These are phyloP conservation scores for Chamaenerion angustifolium DNA, from an alignment of 345 rosid genomes.

Conservation along the genomic window DNA sequence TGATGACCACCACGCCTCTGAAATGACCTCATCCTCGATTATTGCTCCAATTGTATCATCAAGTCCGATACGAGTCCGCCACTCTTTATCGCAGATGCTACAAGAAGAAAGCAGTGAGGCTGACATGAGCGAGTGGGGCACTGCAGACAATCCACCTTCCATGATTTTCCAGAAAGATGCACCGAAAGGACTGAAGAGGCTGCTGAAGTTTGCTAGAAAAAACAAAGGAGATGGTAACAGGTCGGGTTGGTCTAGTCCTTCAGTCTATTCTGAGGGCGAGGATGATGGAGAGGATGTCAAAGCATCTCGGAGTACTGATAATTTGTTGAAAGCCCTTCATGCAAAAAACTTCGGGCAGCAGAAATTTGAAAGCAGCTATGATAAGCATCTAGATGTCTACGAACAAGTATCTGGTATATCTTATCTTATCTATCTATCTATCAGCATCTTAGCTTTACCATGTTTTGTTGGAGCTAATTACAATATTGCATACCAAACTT, in stretches of 20 bases:
- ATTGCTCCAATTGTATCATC: conserved; percentile 19
- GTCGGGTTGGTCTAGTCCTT: conserved; percentile 51
- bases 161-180: conserved; percentile 42
- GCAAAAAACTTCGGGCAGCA: conserved; percentile 27
- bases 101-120: conserved; percentile 58
- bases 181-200: conserved; percentile 58
- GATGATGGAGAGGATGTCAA: conserved; percentile 48
- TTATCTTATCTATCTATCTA: background rate
- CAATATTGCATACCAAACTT: background rate
- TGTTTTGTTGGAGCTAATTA: background rate
- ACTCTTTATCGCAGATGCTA: conserved; percentile 63
- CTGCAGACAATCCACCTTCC: conserved; percentile 55
- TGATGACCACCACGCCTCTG: conserved; percentile 13
- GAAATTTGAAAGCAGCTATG: conserved; percentile 11
- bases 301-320: conserved; percentile 29
- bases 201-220: conserved; percentile 55
- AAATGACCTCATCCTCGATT: conserved; percentile 19
- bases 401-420: conserved; percentile 32
- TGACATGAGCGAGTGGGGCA: conserved; percentile 50
- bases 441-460: background rate
- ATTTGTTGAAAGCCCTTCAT: conserved; percentile 25
- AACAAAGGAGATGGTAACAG: conserved; percentile 46
- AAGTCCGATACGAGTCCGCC: conserved; percentile 38
- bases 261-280: conserved; percentile 54
- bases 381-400: conserved; percentile 16